These are phyloP conservation scores for Sugiyamaella floridensis DNA, from an alignment of 805 yeast genomes.

Conservation along the genomic window DNA sequence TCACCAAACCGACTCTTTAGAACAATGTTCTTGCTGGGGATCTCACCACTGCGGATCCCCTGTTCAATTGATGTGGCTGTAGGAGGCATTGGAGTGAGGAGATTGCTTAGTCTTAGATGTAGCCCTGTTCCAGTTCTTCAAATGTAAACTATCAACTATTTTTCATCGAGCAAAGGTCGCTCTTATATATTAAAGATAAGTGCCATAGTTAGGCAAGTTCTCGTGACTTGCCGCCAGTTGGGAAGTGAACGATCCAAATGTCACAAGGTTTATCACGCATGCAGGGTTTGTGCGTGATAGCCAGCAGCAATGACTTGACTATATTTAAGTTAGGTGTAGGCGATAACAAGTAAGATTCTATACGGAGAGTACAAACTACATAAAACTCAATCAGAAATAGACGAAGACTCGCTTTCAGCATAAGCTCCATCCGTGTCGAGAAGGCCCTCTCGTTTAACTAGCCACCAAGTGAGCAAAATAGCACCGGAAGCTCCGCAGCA, in stretches of 20 bases:
- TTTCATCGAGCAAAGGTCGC: slow-evolving; percentile 1
- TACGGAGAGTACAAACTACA: no score
- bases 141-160: slow-evolving; percentile 5
- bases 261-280: neutral
- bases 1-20: neutral
- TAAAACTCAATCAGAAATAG: no score
- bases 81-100: slow-evolving; percentile 11
- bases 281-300: neutral
- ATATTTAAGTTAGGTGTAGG: neutral
- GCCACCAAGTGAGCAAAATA: neutral
- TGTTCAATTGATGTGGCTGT: slow-evolving; percentile 7
- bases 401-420: neutral
- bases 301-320: neutral
- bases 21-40: slow-evolving; percentile 3
- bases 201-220: neutral
- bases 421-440: slow-evolving; percentile 3
- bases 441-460: neutral
- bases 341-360: neutral
- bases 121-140: neutral
- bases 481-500: neutral
- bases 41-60: slow-evolving; percentile 4
- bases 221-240: neutral
- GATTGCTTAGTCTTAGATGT: no score
- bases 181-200: neutral
- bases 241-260: neutral